These are phyloP conservation scores for Geotrichum macrosporum DNA, from an alignment of 1,139 yeast genomes.

Conservation along the genomic window DNA sequence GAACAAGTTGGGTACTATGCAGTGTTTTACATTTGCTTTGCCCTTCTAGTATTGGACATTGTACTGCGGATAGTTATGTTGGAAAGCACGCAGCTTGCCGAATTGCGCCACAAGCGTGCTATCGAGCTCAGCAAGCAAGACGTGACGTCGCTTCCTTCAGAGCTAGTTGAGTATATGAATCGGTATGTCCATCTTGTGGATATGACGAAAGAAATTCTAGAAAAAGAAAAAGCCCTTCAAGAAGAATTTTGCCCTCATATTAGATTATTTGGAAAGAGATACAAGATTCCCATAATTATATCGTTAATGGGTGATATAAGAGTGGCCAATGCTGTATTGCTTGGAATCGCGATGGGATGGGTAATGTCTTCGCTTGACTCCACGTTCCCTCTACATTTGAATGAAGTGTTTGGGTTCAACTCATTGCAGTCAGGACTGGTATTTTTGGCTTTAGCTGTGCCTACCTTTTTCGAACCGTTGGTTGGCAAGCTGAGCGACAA, in stretches of 20 bases:
- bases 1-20: conserved; percentile 37
- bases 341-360: conserved; percentile 35
- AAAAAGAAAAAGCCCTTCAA: conserved; percentile 10
- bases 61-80: conserved; percentile 36
- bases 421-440: conserved; percentile 36
- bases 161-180: conserved; percentile 8
- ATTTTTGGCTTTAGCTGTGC: conserved; percentile 36
- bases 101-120: conserved; percentile 14
- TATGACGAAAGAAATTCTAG: conserved; percentile 3
- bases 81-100: conserved; percentile 25
- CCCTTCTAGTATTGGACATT: conserved; percentile 34
- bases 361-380: conserved; percentile 36
- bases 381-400: conserved; percentile 35
- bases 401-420: conserved; percentile 33
- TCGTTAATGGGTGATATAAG: conserved; percentile 27
- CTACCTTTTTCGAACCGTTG: conserved; percentile 36
- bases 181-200: conserved; percentile 5
- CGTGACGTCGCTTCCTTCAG: conserved; percentile 1
- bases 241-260: conserved; percentile 10
- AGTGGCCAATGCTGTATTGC: conserved; percentile 30
- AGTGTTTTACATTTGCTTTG: conserved; percentile 37
- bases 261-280: conserved; percentile 11
- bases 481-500: conserved; percentile 35
- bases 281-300: conserved; percentile 27
- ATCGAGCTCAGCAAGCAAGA: conserved; percentile 12